Percentiles rank a stretch among this genome's conserved stretches.
These are phyloP conservation scores for Chrysanthemum makinoi DNA, from an alignment of 129 eudicot species.

Conservation along the genomic window DNA sequence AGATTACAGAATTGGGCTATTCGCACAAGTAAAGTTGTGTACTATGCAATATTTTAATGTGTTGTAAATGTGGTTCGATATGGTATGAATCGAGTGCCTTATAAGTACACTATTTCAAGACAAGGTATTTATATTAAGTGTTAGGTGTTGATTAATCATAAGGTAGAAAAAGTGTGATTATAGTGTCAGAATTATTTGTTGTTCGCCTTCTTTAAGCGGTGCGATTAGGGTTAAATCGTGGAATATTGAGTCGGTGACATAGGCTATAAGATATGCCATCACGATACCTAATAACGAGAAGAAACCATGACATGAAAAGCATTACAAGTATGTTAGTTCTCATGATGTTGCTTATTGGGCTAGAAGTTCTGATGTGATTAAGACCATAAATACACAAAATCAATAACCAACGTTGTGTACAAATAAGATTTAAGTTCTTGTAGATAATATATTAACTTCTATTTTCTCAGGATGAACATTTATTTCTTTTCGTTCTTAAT, in stretches of 20 bases:
- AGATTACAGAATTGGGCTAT: too few relatives aligned
- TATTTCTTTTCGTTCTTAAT: too few relatives aligned
- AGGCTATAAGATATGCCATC: constrained; percentile 56
- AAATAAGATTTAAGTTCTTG: too few relatives aligned
- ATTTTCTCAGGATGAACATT: too few relatives aligned
- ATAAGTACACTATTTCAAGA: constrained; percentile 76
- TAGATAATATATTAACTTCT: too few relatives aligned
- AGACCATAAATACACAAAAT: too few relatives aligned
- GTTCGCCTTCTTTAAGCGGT: constrained; percentile 90
- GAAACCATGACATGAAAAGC: constrained; percentile 78
- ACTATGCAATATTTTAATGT: constrained; percentile 75
- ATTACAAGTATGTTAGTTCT: constrained; percentile 72
- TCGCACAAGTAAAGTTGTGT: constrained; percentile 61
- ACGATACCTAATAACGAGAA: constrained; percentile 56
- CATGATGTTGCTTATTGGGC: constrained; percentile 93
- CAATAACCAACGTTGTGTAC: too few relatives aligned
- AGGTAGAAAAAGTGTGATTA: constrained; percentile 61
- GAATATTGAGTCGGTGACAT: constrained; percentile 62
- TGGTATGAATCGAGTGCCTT: constrained; percentile 96
- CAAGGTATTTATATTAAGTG: constrained; percentile 57
- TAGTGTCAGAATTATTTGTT: constrained; percentile 88
- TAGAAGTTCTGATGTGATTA: constrained; percentile 44
- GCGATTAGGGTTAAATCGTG: constrained; percentile 92
- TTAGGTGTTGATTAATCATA: constrained; percentile 34
- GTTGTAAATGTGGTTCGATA: constrained; percentile 84